phyloP scores from a whole-genome alignment of 768 basidiomycete species.

The Kwoniella pini region DNA sequence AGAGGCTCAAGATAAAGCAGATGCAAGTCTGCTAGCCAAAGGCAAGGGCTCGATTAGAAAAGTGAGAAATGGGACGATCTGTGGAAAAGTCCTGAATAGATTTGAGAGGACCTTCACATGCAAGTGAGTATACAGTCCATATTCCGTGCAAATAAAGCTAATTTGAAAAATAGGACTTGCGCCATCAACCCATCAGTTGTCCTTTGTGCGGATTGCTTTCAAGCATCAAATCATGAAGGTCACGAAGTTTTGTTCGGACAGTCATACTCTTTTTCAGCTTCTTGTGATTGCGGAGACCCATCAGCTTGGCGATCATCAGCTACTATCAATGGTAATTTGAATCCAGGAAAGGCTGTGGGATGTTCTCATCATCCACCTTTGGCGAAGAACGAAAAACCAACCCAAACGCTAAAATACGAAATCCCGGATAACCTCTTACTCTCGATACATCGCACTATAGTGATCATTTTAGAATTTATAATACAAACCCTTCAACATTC shows the following conservation, averaged over 20 bases:
- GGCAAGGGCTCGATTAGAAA: conserved; percentile 17
- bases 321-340: too few species aligned
- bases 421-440: conserved; percentile 62
- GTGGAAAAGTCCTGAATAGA: conserved; percentile 43
- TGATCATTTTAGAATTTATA: conserved; percentile 76
- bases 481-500: conserved; percentile 79
- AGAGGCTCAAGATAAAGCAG: conserved; percentile 8
- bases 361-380: conserved; percentile 75
- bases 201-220: conserved; percentile 85
- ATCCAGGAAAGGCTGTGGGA: conserved; percentile 48
- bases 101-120: conserved; percentile 49
- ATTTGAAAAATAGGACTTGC: conserved; percentile 68
- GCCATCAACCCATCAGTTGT: conserved; percentile 86
- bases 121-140: conserved; percentile 41
- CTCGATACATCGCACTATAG: conserved; percentile 71
- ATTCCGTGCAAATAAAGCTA: background rate
- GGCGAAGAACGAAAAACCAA: conserved; percentile 43
- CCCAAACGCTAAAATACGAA: conserved; percentile 60
- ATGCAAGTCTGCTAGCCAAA: conserved; percentile 3
- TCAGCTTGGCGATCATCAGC: conserved; percentile 72
- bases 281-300: conserved; percentile 91
- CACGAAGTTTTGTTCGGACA: conserved; percentile 95
- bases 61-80: conserved; percentile 30
- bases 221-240: conserved; percentile 76
- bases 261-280: conserved; percentile 73